phyloP scores from a whole-genome alignment of 148 eudicot genomes.

The Fallopia convolvulus region DNA sequence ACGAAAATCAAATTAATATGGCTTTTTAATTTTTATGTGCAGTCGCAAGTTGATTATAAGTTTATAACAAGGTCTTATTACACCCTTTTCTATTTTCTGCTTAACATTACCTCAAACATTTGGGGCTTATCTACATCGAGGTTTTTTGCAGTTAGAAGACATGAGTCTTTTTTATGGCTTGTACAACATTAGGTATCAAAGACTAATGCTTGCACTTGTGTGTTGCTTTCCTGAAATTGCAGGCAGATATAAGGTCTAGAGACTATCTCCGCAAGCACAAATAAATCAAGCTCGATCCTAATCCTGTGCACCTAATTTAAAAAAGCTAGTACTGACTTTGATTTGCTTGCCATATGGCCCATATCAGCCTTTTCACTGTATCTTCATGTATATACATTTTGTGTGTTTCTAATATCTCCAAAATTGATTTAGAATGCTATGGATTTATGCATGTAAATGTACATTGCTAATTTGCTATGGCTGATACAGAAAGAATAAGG shows the following conservation, averaged over 20 bases:
- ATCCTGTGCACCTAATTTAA: not conserved
- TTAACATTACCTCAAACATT: not conserved
- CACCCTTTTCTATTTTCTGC: not conserved
- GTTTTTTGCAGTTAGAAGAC: too few relatives aligned
- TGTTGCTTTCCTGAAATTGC: conserved; percentile 15
- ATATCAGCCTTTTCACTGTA: not conserved
- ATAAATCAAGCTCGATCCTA: not conserved
- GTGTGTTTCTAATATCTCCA: not conserved
- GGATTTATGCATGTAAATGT: not conserved
- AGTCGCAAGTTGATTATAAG: not conserved
- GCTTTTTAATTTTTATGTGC: not conserved
- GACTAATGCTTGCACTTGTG: not conserved
- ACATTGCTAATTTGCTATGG: not conserved
- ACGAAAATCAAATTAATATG: not conserved
- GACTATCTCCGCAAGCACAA: conserved; percentile 41
- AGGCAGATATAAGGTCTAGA: conserved; percentile 77
- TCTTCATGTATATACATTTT: not conserved
- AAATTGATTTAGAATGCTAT: not conserved
- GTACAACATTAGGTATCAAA: not conserved
- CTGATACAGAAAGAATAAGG: not conserved
- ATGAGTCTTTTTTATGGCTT: not conserved
- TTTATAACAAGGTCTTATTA: not conserved
- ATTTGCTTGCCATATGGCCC: not conserved
- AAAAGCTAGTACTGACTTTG: not conserved
- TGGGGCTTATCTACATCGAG: too few relatives aligned